These are phyloP conservation scores for Trypanosoma boissoni DNA, from an alignment of 208 protist species.

Conservation along the genomic window DNA sequence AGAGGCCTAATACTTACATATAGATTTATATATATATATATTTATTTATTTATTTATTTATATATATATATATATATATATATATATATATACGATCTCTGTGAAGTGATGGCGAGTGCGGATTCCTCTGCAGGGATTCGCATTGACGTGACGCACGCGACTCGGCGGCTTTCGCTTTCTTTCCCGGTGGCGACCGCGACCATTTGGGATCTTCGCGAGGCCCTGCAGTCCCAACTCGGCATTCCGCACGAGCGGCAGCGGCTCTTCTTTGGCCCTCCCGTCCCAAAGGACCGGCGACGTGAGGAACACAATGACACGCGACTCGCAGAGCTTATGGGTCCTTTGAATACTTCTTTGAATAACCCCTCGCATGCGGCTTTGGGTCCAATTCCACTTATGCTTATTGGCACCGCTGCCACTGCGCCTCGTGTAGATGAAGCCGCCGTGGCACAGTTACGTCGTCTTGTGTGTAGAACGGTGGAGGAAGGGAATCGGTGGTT, in stretches of 20 bases:
- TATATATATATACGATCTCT: too few species aligned
- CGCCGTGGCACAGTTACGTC: slow-evolving; percentile 56
- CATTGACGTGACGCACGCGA: slow-evolving; percentile 18
- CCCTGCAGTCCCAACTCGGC: slow-evolving; percentile 35
- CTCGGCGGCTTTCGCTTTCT: background rate
- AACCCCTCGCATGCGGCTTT: slow-evolving; percentile 16
- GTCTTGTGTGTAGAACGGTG: slow-evolving; percentile 62
- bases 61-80: too few species aligned
- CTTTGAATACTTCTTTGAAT: too few species aligned
- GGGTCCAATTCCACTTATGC: slow-evolving; percentile 54
- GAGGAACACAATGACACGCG: slow-evolving; percentile 19
- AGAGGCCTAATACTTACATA: too few species aligned
- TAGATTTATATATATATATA: too few species aligned
- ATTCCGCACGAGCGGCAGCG: slow-evolving; percentile 54
- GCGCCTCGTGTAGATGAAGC: slow-evolving; percentile 48
- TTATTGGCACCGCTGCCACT: slow-evolving; percentile 47
- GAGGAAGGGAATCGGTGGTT: slow-evolving; percentile 68
- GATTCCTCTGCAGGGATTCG: background rate
- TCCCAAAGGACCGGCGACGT: slow-evolving; percentile 45
- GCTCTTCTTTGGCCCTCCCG: slow-evolving; percentile 63
- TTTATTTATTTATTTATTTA: too few species aligned
- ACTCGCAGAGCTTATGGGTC: slow-evolving; percentile 40
- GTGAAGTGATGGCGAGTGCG: too few species aligned
- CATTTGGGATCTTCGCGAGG: slow-evolving; percentile 49
- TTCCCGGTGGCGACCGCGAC: slow-evolving; percentile 21